phyloP scores from a whole-genome alignment of 2,329 filamentous ascomycete genomes.

The Curvularia spicifera region DNA sequence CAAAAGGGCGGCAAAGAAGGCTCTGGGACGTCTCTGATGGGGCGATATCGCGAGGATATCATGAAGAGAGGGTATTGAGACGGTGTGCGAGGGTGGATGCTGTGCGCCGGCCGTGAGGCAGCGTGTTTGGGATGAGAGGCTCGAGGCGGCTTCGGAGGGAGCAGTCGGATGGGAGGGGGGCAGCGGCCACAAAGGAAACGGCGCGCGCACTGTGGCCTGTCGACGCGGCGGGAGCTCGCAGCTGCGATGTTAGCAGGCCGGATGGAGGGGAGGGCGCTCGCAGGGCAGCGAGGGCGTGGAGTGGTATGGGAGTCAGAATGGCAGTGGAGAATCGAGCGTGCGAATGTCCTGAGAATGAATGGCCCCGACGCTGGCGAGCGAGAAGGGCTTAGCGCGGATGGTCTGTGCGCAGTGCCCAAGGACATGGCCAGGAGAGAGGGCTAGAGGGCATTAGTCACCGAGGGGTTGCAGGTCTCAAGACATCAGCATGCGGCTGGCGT shows the following conservation, averaged over 20 bases:
- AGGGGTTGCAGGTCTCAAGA: slow-evolving; percentile 15
- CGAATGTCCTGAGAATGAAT: slow-evolving; percentile 25
- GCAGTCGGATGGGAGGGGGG: slow-evolving; percentile 29
- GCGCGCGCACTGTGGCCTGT: slow-evolving; percentile 29
- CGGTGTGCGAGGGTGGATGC: slow-evolving; percentile 24
- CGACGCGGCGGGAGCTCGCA: slow-evolving; percentile 21
- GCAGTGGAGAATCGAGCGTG: slow-evolving; percentile 29
- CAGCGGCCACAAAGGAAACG: slow-evolving; percentile 35
- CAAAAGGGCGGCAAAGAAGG: slow-evolving; percentile 29
- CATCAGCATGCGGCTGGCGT: slow-evolving; percentile 10
- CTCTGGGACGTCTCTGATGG: slow-evolving; percentile 28
- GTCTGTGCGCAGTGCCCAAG: slow-evolving; percentile 14
- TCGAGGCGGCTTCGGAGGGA: slow-evolving; percentile 34
- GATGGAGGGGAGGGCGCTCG: slow-evolving; percentile 9
- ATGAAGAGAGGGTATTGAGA: slow-evolving; percentile 27
- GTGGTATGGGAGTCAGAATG: slow-evolving; percentile 35
- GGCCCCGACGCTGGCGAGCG: slow-evolving; percentile 21
- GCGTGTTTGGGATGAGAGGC: slow-evolving; percentile 25
- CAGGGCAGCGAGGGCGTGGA: slow-evolving; percentile 25
- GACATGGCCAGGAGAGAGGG: slow-evolving; percentile 20
- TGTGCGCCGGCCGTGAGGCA: slow-evolving; percentile 35
- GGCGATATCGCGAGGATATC: slow-evolving; percentile 23
- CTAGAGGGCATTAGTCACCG: slow-evolving; percentile 28
- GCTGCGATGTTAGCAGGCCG: slow-evolving; percentile 26
- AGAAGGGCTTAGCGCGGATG: slow-evolving; percentile 16